Conservation (phyloP, 1,284 basidiomycete species). For the Pascua guehoae region DNA sequence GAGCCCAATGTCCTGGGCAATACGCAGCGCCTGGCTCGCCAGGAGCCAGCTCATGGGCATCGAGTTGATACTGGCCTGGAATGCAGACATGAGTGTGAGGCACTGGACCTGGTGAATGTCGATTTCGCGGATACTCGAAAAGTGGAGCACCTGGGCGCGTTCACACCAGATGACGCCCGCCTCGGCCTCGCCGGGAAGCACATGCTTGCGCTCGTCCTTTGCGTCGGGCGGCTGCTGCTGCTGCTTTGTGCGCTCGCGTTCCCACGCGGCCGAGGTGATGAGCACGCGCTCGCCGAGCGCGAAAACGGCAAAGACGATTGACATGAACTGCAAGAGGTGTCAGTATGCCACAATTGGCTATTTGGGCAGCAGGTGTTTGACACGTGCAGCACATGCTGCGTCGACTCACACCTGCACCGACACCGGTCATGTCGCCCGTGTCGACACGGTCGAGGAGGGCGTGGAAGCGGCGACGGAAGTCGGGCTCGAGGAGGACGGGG, state of each 20-base stretch:
- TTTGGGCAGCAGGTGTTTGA: neutral
- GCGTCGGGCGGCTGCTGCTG: conserved; percentile 4
- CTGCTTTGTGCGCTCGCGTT: conserved; percentile 60
- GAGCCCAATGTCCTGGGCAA: conserved; percentile 80
- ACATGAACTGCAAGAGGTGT: conserved; percentile 72
- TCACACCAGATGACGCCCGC: conserved; percentile 46
- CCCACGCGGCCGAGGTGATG: conserved; percentile 57
- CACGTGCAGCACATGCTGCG: too few relatives aligned
- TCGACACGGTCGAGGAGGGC: conserved; percentile 62
- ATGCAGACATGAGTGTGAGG: conserved; percentile 78
- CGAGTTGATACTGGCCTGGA: conserved; percentile 82
- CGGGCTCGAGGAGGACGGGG: conserved; percentile 75
- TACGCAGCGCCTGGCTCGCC: conserved; percentile 78
- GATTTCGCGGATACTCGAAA: conserved; percentile 79
- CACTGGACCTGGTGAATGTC: conserved; percentile 76
- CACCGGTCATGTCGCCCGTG: conserved; percentile 28
- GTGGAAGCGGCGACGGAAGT: conserved; percentile 68
- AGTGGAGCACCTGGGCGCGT: conserved; percentile 72
- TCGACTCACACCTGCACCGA: conserved; percentile 16
- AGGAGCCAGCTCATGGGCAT: conserved; percentile 86
- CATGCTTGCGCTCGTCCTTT: conserved; percentile 24
- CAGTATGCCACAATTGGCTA: conserved; percentile 38
- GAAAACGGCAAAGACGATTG: conserved; percentile 77
- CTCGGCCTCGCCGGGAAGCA: conserved; percentile 43
- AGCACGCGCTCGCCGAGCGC: conserved; percentile 63